Evolutionary conservation across 2,329 filamentous ascomycete genomes (phyloP).

Genomic region (Fusarium beomiforme): DNA sequence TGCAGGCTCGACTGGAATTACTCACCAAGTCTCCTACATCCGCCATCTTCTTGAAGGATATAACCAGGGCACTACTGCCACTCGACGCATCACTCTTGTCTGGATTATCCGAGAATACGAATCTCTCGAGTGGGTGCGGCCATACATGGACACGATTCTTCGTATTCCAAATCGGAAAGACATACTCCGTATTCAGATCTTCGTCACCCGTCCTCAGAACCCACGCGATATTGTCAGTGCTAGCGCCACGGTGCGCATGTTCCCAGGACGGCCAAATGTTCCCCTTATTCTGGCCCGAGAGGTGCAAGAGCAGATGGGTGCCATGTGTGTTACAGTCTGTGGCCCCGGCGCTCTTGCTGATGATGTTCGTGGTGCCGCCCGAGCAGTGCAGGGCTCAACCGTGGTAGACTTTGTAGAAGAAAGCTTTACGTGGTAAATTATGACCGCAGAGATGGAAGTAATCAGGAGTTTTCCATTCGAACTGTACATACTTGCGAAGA

Average conservation of each 20-base stretch:
- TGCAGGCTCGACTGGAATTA: slow-evolving; percentile 93
- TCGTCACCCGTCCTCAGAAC: slow-evolving; percentile 87
- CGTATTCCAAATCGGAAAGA: slow-evolving; percentile 83
- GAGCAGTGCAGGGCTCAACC: slow-evolving; percentile 68
- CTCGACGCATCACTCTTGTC: slow-evolving; percentile 82
- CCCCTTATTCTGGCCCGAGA: slow-evolving; percentile 83
- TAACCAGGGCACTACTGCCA: slow-evolving; percentile 77
- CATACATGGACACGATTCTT: slow-evolving; percentile 82
- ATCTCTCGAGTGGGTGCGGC: slow-evolving; percentile 91
- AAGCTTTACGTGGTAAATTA: slow-evolving; percentile 71
- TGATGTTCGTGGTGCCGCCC: slow-evolving; percentile 76
- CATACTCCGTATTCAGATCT: slow-evolving; percentile 85
- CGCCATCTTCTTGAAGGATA: slow-evolving; percentile 78
- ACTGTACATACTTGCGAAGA: slow-evolving; percentile 43
- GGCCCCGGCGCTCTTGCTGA: slow-evolving; percentile 80
- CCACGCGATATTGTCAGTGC: slow-evolving; percentile 83
- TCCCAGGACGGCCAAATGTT: slow-evolving; percentile 87
- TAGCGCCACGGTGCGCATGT: slow-evolving; percentile 87
- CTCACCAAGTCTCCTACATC: slow-evolving; percentile 91
- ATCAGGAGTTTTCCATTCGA: slow-evolving; percentile 37
- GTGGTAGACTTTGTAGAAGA: slow-evolving; percentile 82
- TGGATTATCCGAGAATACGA: slow-evolving; percentile 94
- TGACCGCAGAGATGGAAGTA: slow-evolving; percentile 3
- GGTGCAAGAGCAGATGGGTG: slow-evolving; percentile 82
- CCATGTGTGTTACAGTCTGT: slow-evolving; percentile 87